Percentiles rank a stretch among this genome's conserved stretches.
Evolutionary conservation across 73 alveolate species (phyloP).

Genomic region (Symbiodinium pilosum): DNA sequence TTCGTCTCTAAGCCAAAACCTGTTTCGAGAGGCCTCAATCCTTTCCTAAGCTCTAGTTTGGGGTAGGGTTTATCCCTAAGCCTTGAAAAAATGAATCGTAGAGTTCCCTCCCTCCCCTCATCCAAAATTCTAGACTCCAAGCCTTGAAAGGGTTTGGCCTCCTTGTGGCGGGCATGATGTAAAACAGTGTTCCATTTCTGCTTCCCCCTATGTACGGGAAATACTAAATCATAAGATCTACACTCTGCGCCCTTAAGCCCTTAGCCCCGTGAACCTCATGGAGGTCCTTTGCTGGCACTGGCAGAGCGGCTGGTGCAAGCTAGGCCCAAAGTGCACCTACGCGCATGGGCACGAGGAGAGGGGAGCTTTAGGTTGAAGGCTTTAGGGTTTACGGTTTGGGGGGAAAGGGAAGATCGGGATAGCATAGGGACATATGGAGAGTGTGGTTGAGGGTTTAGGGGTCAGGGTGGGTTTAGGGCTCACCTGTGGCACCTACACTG

Average conservation of each 20-base stretch:
- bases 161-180: too few species aligned
- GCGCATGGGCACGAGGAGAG: constrained; percentile 63
- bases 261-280: background rate
- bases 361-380: background rate
- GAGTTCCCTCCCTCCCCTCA: background rate
- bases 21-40: too few species aligned
- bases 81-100: too few species aligned
- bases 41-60: too few species aligned
- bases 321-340: constrained; percentile 90
- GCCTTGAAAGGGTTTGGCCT: too few species aligned
- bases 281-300: constrained; percentile 93
- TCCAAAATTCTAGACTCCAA: background rate
- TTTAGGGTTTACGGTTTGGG: background rate
- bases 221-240: background rate
- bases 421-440: background rate
- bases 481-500: too few species aligned
- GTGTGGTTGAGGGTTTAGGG: background rate
- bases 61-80: too few species aligned
- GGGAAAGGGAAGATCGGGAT: background rate
- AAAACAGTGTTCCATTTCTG: too few species aligned
- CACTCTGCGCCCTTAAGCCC: background rate
- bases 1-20: too few species aligned
- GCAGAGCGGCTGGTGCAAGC: constrained; percentile 92
- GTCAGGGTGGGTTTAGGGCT: background rate
- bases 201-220: too few species aligned